Base-by-base conservation (phyloP, 192 early-diverging fungal genomes). In the Powellomyces hirtus region DNA sequence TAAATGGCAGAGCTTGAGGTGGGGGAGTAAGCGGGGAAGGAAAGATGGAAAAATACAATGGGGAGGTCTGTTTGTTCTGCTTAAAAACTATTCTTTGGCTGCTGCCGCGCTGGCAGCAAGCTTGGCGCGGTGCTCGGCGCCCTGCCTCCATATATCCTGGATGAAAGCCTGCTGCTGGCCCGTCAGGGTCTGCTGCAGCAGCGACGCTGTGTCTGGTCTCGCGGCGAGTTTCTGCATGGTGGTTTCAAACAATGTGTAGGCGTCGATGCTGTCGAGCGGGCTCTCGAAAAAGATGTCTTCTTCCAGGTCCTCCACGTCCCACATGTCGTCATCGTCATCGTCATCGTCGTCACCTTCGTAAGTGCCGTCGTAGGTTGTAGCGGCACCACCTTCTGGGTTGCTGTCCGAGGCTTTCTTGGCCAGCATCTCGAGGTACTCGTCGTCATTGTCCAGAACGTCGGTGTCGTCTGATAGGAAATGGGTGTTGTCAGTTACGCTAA, bases 361-460 rank as follows among this genome's bases (percentile, higher is more conserved):
- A 8, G 40, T 13, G n/a, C 33, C 40, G 18, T 10, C 11, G 37
- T 37, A 16, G 16, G 31, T 40, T 18, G 51, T 34, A n/a, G 44
- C 38, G 51, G 20, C 34, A 38, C 6, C 50, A 45, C 5, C 13
- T 14, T 36, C 62, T 56, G 62, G 68, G 31, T 20, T 40, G 13
- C n/a, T 45, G 27, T 61, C 37, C 37, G 75, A 51, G 26, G 84
- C 84, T 75, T 83, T 81, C 37, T 70, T 64, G 10, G 84, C 86
- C 52, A 91, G 80, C 36, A 79, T 76, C 59, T 82, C 76, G 10
- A 90, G 71, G 46, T 87, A 83, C 73, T 90, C 80, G 37, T 78
- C 79, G 34, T 89, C 84, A 14, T 85, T 72, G 63, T 90, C 89
- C 24, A 78, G 76, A 45, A 81, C 82, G 62, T 88, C 89, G 45